A percentile compares a stretch with the other conserved stretches of the same genome.
Evolutionary conservation across 1,139 yeast species (phyloP).

Genomic region (Kodamaea arcana): DNA sequence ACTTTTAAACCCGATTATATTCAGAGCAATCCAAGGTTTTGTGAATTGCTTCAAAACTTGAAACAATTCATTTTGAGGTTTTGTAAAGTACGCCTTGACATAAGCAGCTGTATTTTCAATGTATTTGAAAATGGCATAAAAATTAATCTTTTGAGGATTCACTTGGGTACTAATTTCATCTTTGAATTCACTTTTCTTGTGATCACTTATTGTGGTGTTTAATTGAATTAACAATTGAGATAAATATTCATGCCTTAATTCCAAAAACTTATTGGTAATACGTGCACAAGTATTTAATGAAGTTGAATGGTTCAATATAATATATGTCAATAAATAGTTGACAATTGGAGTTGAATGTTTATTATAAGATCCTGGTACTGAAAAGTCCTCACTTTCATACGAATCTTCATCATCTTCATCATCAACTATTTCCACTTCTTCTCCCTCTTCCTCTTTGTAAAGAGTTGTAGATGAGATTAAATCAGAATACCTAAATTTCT

Average conservation of each 20-base stretch:
- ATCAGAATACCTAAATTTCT: slow-evolving; percentile 11
- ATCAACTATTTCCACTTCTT: slow-evolving; percentile 14
- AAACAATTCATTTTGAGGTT: slow-evolving; percentile 17
- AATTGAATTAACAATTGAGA: slow-evolving; percentile 14
- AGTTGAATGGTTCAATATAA: slow-evolving; percentile 22
- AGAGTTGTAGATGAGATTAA: slow-evolving; percentile 2
- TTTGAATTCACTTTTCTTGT: no score
- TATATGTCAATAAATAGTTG: slow-evolving; percentile 31
- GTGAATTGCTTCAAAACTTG: slow-evolving; percentile 17
- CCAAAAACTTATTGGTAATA: slow-evolving; percentile 22
- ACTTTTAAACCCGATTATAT: slow-evolving; percentile 26
- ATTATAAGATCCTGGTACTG: slow-evolving; percentile 14
- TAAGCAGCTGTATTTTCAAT: slow-evolving; percentile 35
- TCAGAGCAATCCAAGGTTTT: slow-evolving; percentile 26
- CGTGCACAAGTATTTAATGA: slow-evolving; percentile 18
- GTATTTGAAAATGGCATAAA: slow-evolving; percentile 26
- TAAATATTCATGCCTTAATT: slow-evolving; percentile 22
- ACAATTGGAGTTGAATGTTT: slow-evolving; percentile 27
- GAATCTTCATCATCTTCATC: slow-evolving; percentile 12
- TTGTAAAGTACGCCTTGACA: slow-evolving; percentile 22
- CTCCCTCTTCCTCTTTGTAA: slow-evolving; percentile 15
- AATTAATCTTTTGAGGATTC: slow-evolving; percentile 16
- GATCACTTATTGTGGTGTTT: no score
- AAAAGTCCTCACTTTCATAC: slow-evolving; percentile 10
- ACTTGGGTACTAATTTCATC: background rate